Evolutionary conservation across 805 yeast species (phyloP).

Genomic region (Pichia exigua): DNA sequence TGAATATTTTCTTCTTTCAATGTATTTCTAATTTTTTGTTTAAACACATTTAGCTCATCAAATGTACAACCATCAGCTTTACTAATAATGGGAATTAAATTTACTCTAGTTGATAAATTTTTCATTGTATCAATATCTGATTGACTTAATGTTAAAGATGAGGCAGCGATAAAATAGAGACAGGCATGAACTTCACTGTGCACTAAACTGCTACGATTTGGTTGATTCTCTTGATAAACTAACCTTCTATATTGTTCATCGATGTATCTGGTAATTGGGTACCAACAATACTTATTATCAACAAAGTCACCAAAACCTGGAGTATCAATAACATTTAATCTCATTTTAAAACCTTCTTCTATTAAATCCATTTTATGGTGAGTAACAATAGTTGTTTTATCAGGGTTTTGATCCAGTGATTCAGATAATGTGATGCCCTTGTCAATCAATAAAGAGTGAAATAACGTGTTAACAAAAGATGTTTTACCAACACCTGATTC

Average conservation of each 20-base stretch:
- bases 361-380: constrained; percentile 42
- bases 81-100: constrained; percentile 73
- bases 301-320: constrained; percentile 71
- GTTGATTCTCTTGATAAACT: constrained; percentile 75
- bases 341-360: constrained; percentile 53
- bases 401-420: constrained; percentile 17
- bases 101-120: constrained; percentile 61
- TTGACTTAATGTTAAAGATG: constrained; percentile 51
- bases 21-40: constrained; percentile 41
- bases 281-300: constrained; percentile 61
- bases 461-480: constrained; percentile 73
- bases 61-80: constrained; percentile 70
- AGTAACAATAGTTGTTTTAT: constrained; percentile 27
- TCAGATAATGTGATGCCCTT: constrained; percentile 16
- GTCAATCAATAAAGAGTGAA: constrained; percentile 40
- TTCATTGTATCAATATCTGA: constrained; percentile 70
- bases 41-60: constrained; percentile 47
- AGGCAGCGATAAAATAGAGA: constrained; percentile 71
- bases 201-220: constrained; percentile 40
- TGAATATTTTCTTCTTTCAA: constrained; percentile 49
- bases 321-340: constrained; percentile 59
- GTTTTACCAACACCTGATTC: constrained; percentile 81
- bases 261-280: constrained; percentile 59
- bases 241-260: constrained; percentile 68
- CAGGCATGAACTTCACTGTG: constrained; percentile 82